Base-by-base conservation (phyloP, 179 eudicot species). In the Silene vulgaris region DNA sequence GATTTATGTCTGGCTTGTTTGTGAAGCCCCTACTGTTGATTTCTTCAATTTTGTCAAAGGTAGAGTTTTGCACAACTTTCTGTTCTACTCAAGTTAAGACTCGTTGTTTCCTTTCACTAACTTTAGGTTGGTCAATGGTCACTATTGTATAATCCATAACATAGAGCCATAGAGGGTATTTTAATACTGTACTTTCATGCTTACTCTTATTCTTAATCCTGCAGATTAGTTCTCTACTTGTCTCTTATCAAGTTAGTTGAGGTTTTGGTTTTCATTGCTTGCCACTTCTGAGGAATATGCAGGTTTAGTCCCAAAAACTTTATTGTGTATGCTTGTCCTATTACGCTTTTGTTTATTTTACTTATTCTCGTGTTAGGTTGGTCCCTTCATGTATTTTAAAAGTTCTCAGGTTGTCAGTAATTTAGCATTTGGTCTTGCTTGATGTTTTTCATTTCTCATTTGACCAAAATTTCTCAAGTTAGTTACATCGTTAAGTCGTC, bases 231-330 rank as follows among this genome's bases (percentile, higher is more conserved):
- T 52, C 37, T 59, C 16, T 60, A 8, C 59, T 54, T 64, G 65
- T 59, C 16, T 43, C 48, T 60, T 20, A 13, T 61, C 30, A 28
- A 40, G 19, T 30, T 61, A 11, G 29, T 7, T 48, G 52, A 77
- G 63, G 52, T 5, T 61, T 54, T 21, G 26, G 52, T 40, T 35
- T 77, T 60, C 16, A 26, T 57, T 2, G 68, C 72, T 52, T 64
- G 75, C 66, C 60, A 56, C 69, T 66, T 72, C 14, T 4, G 32
- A 52, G 61, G 14, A 77, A 71, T 72, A 78, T 78, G 80, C 80
- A 78, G 80, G 80, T 78, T 30, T 32, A 32, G 2, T 72, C 72
- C 17, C 74, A 11, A 4, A 13, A 30, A 2, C 43, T 72, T 32
- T 14, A 43, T 28, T 71, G 50, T 11, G 11, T 37, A 21, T 71